Evolutionary conservation across 768 basidiomycete genomes (phyloP).

Genomic region (Candolleomyces eurysporus): DNA sequence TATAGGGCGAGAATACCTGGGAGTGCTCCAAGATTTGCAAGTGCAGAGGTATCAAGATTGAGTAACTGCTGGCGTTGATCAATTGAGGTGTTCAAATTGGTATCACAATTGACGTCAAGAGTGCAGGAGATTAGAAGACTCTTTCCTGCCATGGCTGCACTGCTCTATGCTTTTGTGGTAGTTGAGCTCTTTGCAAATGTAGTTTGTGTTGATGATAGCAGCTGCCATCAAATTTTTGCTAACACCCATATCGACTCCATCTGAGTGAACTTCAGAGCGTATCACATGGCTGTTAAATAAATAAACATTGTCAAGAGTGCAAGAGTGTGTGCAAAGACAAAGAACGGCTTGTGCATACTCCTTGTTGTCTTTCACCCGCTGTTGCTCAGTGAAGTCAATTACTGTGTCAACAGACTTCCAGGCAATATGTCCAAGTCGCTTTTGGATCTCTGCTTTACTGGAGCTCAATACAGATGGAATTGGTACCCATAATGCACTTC

Average conservation of each 20-base stretch:
- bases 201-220: neutral
- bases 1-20: constrained; percentile 22
- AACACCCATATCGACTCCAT: neutral
- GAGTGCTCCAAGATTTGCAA: constrained; percentile 6
- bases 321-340: neutral
- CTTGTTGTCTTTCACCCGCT: constrained; percentile 20
- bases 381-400: constrained; percentile 18
- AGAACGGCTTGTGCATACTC: constrained; percentile 18
- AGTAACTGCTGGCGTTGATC: neutral
- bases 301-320: neutral
- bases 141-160: neutral
- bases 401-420: constrained; percentile 14
- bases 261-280: neutral
- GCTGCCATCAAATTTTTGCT: neutral
- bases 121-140: neutral
- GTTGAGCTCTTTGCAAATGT: neutral
- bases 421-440: constrained; percentile 5
- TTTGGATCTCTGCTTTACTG: constrained; percentile 3
- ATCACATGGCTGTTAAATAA: neutral
- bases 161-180: neutral
- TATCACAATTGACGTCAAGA: neutral
- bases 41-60: neutral
- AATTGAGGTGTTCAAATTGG: neutral
- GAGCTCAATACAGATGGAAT: constrained; percentile 16
- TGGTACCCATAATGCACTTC: constrained; percentile 23